Evolutionary conservation across 2,329 filamentous ascomycete genomes (phyloP), one percentile per base, ranked within the genome.

Genomic region (Cercospora sp.): DNA sequence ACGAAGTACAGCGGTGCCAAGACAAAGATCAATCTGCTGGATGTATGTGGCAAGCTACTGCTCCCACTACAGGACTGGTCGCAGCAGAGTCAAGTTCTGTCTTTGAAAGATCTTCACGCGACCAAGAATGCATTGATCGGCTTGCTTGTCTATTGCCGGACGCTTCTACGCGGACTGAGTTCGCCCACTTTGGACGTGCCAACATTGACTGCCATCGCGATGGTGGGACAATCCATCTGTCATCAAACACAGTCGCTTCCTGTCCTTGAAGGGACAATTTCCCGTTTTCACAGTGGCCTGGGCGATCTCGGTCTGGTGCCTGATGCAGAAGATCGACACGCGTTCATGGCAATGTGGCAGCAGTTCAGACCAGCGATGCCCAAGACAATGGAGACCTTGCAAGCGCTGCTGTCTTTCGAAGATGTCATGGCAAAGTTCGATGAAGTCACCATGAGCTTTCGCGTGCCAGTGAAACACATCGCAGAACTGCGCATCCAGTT

Each of bases 361-460:
- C 75, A 83, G 1, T 87, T 96, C 75, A 87, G 91, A 63, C 92
- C 93, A 33, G 75, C 75, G 10, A 86, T 84, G 3, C 81, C 86
- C 2, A 75, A 74, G 10, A 80, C 76, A 9, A 70, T 77, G 30
- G 68, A 74, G 10, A 78, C 81, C 18, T 72, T 85, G 5, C 68
- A 78, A 20, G 74, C 77, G 2, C 72, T 83, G 20, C 72, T 84
- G 12, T 71, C 75, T 1, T 77, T 86, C 2, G 83, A 85, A 73
- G 69, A 66, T 20, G 74, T 85, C 5, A 80, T 83, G n/a, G 79
- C 82, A 61, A 76, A 78, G 51, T 82, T 86, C 62, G 84, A 86
- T 71, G 65, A 69, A 18, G 48, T 64, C 10, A 71, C 69, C 3
- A 66, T 65, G 33, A 68, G 64, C 63, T 75, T 75, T 59, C 67